These are phyloP conservation scores for Akebia trifoliata DNA, from an alignment of 164 flowering plant species.

Conservation along the genomic window DNA sequence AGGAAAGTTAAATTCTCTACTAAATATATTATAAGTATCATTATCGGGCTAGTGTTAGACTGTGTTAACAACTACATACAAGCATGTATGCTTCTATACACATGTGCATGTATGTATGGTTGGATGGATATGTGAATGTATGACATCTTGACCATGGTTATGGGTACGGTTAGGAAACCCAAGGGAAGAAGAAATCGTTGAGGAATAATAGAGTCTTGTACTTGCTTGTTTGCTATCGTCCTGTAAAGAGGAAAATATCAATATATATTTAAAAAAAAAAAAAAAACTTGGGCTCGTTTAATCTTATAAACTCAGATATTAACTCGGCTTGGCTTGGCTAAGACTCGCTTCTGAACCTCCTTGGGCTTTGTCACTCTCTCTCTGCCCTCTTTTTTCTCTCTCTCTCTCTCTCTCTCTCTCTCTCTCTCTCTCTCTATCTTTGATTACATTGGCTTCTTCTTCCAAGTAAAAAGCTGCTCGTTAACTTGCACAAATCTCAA, in stretches of 20 bases:
- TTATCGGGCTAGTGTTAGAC: too few relatives aligned
- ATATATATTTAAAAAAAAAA: too few relatives aligned
- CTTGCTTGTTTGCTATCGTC: slow-evolving; percentile 23
- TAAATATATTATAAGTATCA: too few relatives aligned
- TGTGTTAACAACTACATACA: too few relatives aligned
- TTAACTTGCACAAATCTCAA: slow-evolving; percentile 50
- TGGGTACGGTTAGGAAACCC: slow-evolving; percentile 19
- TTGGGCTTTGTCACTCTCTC: slow-evolving; percentile 46
- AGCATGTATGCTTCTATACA: too few relatives aligned
- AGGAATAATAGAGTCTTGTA: slow-evolving; percentile 57
- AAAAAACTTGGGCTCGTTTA: neutral
- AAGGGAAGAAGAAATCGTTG: slow-evolving; percentile 53
- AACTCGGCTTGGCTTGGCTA: slow-evolving; percentile 25
- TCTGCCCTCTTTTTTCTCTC: slow-evolving; percentile 1
- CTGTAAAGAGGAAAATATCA: neutral
- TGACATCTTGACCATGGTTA: slow-evolving; percentile 35
- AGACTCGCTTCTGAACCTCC: slow-evolving; percentile 17
- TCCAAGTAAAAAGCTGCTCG: slow-evolving; percentile 55
- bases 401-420: neutral
- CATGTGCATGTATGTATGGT: neutral
- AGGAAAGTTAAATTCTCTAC: too few relatives aligned
- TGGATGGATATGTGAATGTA: slow-evolving; percentile 13
- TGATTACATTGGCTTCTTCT: slow-evolving; percentile 28
- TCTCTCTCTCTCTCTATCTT: slow-evolving; percentile 14
- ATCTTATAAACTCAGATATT: neutral